Evolutionary conservation across 495 filamentous ascomycete species (phyloP).

Genomic region (Penicillium lagena): DNA sequence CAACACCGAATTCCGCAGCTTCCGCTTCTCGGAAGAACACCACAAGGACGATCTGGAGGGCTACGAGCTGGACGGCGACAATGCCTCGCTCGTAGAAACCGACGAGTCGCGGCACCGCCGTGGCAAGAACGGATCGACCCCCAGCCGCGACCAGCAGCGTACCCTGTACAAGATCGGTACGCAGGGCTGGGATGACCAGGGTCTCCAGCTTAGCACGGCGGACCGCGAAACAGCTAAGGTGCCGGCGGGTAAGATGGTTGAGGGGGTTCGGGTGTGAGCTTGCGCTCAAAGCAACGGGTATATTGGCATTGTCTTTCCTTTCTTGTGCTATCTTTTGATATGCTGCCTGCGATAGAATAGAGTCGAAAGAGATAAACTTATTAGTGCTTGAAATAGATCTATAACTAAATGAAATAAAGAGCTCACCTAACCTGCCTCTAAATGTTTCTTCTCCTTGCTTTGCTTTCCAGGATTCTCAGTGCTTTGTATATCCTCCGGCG

Average conservation of each 20-base stretch:
- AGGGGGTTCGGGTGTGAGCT: conserved; percentile 22
- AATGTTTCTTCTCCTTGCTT: not conserved
- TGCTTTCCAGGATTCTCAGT: not conserved
- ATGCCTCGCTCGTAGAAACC: conserved; percentile 57
- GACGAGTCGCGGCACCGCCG: conserved; percentile 55
- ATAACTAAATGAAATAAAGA: too few species aligned
- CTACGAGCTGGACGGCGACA: conserved; percentile 39
- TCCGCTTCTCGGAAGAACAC: conserved; percentile 51
- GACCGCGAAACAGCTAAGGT: conserved; percentile 35
- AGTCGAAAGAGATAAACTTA: conserved; percentile 9
- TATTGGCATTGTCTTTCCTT: conserved; percentile 5
- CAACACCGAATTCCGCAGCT: conserved; percentile 79
- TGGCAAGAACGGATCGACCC: conserved; percentile 32
- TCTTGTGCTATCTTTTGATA: not conserved
- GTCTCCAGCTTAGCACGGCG: conserved; percentile 33
- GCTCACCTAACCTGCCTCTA: not conserved
- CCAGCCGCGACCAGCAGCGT: conserved; percentile 32
- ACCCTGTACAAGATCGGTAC: conserved; percentile 31
- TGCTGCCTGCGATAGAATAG: conserved; percentile 9
- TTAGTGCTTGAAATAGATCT: conserved; percentile 2
- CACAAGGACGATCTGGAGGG: conserved; percentile 34
- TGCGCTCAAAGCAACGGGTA: not conserved
- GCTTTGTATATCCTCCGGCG: too few species aligned
- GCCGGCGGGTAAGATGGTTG: conserved; percentile 26
- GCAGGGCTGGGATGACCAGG: conserved; percentile 40